phyloP scores from a whole-genome alignment of 345 rosid genomes.

The Eucalyptus marginata region DNA sequence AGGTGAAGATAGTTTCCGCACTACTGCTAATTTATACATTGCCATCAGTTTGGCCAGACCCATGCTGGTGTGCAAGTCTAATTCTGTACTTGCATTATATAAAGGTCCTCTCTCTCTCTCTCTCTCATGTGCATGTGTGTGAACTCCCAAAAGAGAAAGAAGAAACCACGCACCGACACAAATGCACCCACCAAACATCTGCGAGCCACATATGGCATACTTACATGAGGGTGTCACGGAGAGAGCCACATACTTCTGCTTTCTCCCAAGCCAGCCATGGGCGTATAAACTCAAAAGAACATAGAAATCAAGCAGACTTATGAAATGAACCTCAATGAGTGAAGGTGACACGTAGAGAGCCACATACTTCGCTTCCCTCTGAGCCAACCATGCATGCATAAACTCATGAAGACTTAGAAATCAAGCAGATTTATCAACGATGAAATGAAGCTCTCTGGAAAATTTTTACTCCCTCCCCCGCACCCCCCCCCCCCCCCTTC shows the following conservation, averaged over 20 bases:
- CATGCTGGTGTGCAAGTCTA: constrained; percentile 33
- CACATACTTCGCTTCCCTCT: background rate
- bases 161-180: background rate
- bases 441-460: background rate
- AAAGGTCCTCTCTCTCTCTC: constrained; percentile 27
- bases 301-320: background rate
- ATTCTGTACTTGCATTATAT: constrained; percentile 44
- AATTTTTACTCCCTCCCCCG: background rate
- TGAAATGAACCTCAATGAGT: background rate
- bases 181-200: background rate
- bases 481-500: too few species aligned
- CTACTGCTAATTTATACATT: constrained; percentile 39
- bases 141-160: background rate
- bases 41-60: constrained; percentile 61
- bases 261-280: background rate
- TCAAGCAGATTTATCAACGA: background rate
- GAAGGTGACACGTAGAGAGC: background rate
- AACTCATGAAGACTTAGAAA: background rate
- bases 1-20: constrained; percentile 55
- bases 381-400: background rate
- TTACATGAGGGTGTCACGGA: background rate
- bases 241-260: background rate
- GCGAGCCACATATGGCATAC: background rate
- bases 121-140: too few species aligned
- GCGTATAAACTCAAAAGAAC: background rate